These are phyloP conservation scores for Aspergillus fischeri DNA, from an alignment of 2,329 filamentous ascomycete genomes.

Conservation along the genomic window DNA sequence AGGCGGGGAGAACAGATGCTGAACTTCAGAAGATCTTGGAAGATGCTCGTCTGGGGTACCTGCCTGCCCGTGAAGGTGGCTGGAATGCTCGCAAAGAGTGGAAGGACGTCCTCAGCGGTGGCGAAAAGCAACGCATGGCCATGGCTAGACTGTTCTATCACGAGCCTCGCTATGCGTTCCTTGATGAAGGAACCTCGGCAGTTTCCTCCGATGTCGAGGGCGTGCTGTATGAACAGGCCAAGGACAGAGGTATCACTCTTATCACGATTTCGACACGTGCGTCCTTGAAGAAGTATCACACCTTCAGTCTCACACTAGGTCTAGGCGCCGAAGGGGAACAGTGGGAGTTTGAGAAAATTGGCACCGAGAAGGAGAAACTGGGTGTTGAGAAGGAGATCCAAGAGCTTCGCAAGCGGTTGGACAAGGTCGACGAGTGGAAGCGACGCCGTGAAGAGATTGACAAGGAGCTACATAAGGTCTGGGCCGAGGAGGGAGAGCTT, in stretches of 20 bases:
- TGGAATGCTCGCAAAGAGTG: slow-evolving; percentile 97
- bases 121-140: slow-evolving; percentile 93
- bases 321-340: slow-evolving; percentile 74
- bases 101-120: slow-evolving; percentile 96
- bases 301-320: slow-evolving; percentile 81
- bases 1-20: slow-evolving; percentile 70
- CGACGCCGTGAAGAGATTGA: slow-evolving; percentile 75
- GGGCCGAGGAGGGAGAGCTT: slow-evolving; percentile 47
- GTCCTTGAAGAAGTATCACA: slow-evolving; percentile 93
- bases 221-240: slow-evolving; percentile 85
- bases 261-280: slow-evolving; percentile 95
- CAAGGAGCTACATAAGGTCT: slow-evolving; percentile 65
- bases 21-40: slow-evolving; percentile 77
- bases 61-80: slow-evolving; percentile 86
- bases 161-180: slow-evolving; percentile 87
- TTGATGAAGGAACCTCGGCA: slow-evolving; percentile 93
- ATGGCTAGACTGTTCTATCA: slow-evolving; percentile 91
- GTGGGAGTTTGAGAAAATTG: slow-evolving; percentile 92
- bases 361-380: slow-evolving; percentile 87
- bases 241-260: slow-evolving; percentile 87
- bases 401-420: slow-evolving; percentile 74
- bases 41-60: slow-evolving; percentile 79
- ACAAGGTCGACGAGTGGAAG: slow-evolving; percentile 82
- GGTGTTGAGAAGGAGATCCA: slow-evolving; percentile 87
- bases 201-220: slow-evolving; percentile 90